phyloP scores from a whole-genome alignment of 345 rosid species.

The Citrus mangshanensis region DNA sequence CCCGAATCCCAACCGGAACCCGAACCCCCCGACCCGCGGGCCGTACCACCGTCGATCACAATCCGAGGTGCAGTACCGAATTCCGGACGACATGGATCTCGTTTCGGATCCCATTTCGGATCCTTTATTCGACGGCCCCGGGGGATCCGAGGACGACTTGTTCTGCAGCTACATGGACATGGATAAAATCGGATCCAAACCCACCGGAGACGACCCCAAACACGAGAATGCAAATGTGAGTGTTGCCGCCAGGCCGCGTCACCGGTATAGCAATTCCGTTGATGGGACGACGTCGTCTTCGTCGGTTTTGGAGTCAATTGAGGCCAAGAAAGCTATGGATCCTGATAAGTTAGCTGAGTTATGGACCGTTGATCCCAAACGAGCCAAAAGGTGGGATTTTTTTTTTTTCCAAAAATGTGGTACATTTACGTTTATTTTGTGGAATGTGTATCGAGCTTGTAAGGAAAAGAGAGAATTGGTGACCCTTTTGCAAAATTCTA shows the following conservation, averaged over 20 bases:
- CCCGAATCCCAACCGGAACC: conserved; percentile 23
- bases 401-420: not conserved
- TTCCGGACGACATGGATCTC: conserved; percentile 70
- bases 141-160: conserved; percentile 76
- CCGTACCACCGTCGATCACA: conserved; percentile 77
- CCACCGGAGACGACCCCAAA: conserved; percentile 35
- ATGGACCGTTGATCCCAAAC: conserved; percentile 79
- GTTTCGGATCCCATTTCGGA: conserved; percentile 67
- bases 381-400: conserved; percentile 71
- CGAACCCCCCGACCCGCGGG: conserved; percentile 30
- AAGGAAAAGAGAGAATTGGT: not conserved
- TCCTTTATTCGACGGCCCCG: conserved; percentile 57
- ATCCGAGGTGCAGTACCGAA: conserved; percentile 74
- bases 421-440: not conserved
- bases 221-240: conserved; percentile 25
- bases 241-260: conserved; percentile 41
- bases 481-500: not conserved
- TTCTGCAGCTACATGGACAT: conserved; percentile 79
- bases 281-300: conserved; percentile 46
- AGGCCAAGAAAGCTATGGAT: conserved; percentile 96
- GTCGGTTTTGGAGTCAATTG: conserved; percentile 57
- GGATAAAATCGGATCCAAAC: conserved; percentile 66
- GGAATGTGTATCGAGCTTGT: not conserved
- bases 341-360: conserved; percentile 87
- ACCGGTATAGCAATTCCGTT: conserved; percentile 78